Conservation (phyloP, 2,329 filamentous ascomycete genomes). For the Aspergillus pseudonomiae region DNA sequence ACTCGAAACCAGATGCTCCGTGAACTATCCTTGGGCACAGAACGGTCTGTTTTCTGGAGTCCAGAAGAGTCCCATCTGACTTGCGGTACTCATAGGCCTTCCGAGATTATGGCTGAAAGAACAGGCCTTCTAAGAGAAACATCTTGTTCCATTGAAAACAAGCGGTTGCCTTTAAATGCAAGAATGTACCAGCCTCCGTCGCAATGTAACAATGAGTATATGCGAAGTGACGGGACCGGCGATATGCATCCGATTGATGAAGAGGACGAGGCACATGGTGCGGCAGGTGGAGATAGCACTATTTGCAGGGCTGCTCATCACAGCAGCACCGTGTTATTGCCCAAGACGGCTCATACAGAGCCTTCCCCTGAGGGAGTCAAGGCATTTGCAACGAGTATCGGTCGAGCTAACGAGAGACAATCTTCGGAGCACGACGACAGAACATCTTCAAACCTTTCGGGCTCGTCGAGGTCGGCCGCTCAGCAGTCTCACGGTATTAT, state of each 20-base stretch:
- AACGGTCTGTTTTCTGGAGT: slow-evolving; percentile 49
- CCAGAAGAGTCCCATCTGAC: slow-evolving; percentile 43
- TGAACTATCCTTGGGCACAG: slow-evolving; percentile 54
- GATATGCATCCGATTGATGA: slow-evolving; percentile 67
- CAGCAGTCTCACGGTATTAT: slow-evolving; percentile 23
- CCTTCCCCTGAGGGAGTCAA: slow-evolving; percentile 6
- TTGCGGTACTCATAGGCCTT: slow-evolving; percentile 38
- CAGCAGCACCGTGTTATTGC: background rate
- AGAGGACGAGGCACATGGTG: slow-evolving; percentile 54
- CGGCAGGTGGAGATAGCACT: slow-evolving; percentile 18
- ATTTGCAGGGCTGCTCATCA: slow-evolving; percentile 15
- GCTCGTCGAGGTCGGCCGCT: slow-evolving; percentile 45
- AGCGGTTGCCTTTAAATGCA: slow-evolving; percentile 43
- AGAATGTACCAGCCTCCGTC: slow-evolving; percentile 44
- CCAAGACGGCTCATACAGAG: slow-evolving; percentile 7
- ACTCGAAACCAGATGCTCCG: slow-evolving; percentile 59
- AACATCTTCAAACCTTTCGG: slow-evolving; percentile 60
- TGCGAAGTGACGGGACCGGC: slow-evolving; percentile 53
- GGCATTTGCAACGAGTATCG: slow-evolving; percentile 4
- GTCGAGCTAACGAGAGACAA: slow-evolving; percentile 31
- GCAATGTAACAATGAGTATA: slow-evolving; percentile 51
- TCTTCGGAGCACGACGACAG: slow-evolving; percentile 56
- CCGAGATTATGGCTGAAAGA: slow-evolving; percentile 41
- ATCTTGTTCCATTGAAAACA: slow-evolving; percentile 42
- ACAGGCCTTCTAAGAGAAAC: slow-evolving; percentile 47